Conservation (phyloP, 768 basidiomycete genomes). For the Mycena polygramma region DNA sequence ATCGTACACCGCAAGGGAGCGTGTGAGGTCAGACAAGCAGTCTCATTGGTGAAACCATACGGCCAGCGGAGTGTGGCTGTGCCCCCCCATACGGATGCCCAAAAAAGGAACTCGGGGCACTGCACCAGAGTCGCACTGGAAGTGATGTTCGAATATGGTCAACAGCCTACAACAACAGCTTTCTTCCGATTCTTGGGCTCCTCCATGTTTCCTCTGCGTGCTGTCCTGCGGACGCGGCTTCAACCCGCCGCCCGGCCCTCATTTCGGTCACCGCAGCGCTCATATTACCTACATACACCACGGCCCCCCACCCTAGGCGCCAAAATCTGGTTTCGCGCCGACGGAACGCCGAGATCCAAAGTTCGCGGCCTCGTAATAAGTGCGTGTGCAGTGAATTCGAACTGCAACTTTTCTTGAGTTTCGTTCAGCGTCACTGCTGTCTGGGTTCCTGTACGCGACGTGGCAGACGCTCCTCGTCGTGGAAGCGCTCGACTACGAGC, state of each 20-base stretch:
- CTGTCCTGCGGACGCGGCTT: conserved; percentile 4
- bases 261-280: conserved; percentile 5
- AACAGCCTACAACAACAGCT: no score
- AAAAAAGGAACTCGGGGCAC: no score
- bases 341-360: conserved; percentile 33
- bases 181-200: no score
- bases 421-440: conserved; percentile 13
- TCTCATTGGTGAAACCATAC: no score
- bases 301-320: conserved; percentile 25
- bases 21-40: no score
- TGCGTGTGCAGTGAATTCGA: background rate
- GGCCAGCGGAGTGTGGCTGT: no score
- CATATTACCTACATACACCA: conserved; percentile 17
- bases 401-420: background rate
- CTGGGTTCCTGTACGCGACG: conserved; percentile 24
- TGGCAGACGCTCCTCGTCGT: conserved; percentile 26
- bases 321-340: conserved; percentile 31
- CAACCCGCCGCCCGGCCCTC: background rate
- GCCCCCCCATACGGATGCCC: no score
- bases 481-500: conserved; percentile 37
- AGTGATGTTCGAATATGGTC: no score
- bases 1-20: no score
- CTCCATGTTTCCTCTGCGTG: conserved; percentile 20
- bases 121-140: no score
- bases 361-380: conserved; percentile 35